Conservation (phyloP, 768 basidiomycete genomes). For the Cystofilobasidium ferigula region DNA sequence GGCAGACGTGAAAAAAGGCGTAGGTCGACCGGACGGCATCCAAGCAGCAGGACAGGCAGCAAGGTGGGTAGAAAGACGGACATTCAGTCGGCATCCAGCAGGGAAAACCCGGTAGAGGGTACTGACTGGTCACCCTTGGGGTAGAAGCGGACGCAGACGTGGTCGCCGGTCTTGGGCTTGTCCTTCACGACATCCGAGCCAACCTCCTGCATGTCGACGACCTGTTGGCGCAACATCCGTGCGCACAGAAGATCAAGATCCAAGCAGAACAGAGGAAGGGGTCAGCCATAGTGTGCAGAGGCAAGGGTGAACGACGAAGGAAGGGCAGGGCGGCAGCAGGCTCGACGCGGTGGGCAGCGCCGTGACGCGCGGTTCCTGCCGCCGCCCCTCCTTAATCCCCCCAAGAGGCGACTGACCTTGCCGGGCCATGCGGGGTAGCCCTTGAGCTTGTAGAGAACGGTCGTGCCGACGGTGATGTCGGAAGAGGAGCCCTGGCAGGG, state of each 20-base stretch:
- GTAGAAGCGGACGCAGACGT: constrained; percentile 69
- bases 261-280: no score
- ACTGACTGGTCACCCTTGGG: constrained; percentile 88
- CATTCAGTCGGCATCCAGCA: not conserved
- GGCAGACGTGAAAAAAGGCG: constrained; percentile 17
- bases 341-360: no score
- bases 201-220: constrained; percentile 62
- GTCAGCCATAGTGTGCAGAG: no score
- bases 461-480: not conserved
- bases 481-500: not conserved
- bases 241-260: not conserved
- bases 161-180: constrained; percentile 63
- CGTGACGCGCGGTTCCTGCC: no score
- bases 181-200: constrained; percentile 55
- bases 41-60: not conserved
- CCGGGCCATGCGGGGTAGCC: constrained; percentile 94
- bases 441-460: constrained; percentile 84
- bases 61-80: not conserved
- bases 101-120: not conserved
- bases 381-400: not conserved
- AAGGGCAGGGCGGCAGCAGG: no score
- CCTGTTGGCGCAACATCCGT: constrained; percentile 42
- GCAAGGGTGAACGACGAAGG: no score
- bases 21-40: not conserved
- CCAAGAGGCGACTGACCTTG: constrained; percentile 46